These are phyloP conservation scores for Hortiboletus campestris DNA, from an alignment of 768 basidiomycete genomes.

Conservation along the genomic window DNA sequence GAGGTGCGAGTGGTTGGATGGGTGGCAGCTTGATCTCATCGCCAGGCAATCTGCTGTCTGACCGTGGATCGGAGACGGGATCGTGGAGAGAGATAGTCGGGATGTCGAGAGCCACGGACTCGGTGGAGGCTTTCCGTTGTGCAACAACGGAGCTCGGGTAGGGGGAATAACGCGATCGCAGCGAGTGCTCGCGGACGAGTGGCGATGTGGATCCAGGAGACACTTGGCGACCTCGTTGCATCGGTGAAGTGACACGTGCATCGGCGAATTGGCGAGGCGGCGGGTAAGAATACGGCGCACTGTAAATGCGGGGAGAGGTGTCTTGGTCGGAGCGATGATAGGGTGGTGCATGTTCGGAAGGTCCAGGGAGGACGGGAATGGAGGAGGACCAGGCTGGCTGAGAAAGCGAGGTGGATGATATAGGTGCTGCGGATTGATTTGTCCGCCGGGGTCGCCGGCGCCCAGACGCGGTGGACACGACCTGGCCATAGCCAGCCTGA, in stretches of 20 bases:
- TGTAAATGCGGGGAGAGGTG: conserved; percentile 26
- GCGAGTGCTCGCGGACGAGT: conserved; percentile 23
- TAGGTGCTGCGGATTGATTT: conserved; percentile 38
- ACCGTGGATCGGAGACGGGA: conserved; percentile 24
- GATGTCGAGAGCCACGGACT: conserved; percentile 34
- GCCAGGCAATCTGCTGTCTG: conserved; percentile 24
- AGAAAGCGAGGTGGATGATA: conserved; percentile 32
- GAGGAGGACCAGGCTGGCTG: conserved; percentile 49
- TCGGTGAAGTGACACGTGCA: conserved; percentile 29
- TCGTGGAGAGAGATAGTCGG: conserved; percentile 37
- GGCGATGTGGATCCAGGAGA: conserved; percentile 28
- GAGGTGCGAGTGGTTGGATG: conserved; percentile 36
- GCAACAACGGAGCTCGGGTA: conserved; percentile 37
- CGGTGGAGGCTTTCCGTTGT: conserved; percentile 26
- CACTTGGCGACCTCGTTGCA: conserved; percentile 29
- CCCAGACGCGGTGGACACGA: conserved; percentile 59
- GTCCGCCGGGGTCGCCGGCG: conserved; percentile 60
- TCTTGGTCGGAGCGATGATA: conserved; percentile 27
- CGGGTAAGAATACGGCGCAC: conserved; percentile 29
- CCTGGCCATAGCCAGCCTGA: conserved; percentile 84
- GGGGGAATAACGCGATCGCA: conserved; percentile 42
- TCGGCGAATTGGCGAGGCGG: conserved; percentile 28
- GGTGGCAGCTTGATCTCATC: conserved; percentile 43
- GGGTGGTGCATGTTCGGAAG: conserved; percentile 20
- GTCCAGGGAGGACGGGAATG: conserved; percentile 35